Evolutionary conservation across 139 green algal species (phyloP).

Genomic region (Yamagishiella unicocca): DNA sequence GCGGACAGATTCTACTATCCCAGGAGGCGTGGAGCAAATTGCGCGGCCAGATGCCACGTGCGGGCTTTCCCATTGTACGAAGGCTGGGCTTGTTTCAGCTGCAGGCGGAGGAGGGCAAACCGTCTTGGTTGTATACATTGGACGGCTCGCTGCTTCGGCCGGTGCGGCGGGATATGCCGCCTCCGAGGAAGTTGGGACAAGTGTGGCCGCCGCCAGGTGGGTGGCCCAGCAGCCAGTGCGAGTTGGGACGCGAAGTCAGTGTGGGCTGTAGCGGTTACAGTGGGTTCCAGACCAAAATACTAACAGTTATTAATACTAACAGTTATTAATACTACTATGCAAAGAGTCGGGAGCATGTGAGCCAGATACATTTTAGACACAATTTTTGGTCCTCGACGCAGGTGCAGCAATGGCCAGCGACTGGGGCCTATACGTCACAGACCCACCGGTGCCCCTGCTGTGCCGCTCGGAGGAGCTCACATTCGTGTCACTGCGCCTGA

Average conservation of each 20-base stretch:
- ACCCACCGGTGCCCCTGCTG: conserved; percentile 11
- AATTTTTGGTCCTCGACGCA: neutral
- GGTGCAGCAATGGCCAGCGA: neutral
- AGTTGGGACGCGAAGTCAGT: too few species aligned
- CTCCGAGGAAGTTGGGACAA: conserved; percentile 36
- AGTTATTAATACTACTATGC: too few species aligned
- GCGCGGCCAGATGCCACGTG: conserved; percentile 69
- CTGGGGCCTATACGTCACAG: conserved; percentile 42
- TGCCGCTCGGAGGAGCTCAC: neutral
- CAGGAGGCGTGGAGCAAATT: conserved; percentile 77
- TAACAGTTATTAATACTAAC: too few species aligned
- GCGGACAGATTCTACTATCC: conserved; percentile 80
- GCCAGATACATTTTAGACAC: too few species aligned
- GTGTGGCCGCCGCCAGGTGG: conserved; percentile 44
- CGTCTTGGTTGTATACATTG: conserved; percentile 45
- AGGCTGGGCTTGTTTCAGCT: conserved; percentile 80
- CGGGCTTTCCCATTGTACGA: conserved; percentile 83
- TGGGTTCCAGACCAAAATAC: too few species aligned
- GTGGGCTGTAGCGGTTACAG: too few species aligned
- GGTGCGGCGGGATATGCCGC: conserved; percentile 15
- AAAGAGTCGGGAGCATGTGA: too few species aligned
- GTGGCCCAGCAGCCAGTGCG: too few species aligned
- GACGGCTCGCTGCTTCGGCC: conserved; percentile 29
- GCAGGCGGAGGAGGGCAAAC: conserved; percentile 40
- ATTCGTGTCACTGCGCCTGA: conserved; percentile 51